Evolutionary conservation across 768 basidiomycete species (phyloP).

Genomic region (Gymnopilus dilepis): DNA sequence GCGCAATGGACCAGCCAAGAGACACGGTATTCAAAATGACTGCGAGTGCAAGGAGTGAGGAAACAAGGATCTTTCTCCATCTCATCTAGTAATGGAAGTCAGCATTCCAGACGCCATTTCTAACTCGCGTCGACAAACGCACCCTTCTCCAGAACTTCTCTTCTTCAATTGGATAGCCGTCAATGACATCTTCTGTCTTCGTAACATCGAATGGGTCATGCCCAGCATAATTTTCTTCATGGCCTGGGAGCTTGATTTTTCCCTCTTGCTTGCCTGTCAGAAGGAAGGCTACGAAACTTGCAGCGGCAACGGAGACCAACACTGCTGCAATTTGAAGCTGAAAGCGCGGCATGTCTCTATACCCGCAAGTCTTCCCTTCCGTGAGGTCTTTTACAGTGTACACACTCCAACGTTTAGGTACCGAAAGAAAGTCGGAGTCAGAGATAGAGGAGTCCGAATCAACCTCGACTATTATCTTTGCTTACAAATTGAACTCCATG

Average conservation of each 20-base stretch:
- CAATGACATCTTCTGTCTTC: conserved; percentile 61
- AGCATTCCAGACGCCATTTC: conserved; percentile 35
- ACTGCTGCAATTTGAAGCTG: conserved; percentile 59
- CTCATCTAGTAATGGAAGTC: conserved; percentile 50
- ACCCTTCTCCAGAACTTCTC: conserved; percentile 38
- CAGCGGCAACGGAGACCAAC: conserved; percentile 47
- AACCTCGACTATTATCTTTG: neutral
- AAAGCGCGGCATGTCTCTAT: conserved; percentile 56
- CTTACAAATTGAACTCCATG: neutral
- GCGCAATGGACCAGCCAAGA: conserved; percentile 58
- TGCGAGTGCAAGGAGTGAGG: conserved; percentile 49
- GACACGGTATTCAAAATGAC: conserved; percentile 56
- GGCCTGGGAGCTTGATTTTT: conserved; percentile 42
- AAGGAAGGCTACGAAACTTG: conserved; percentile 50
- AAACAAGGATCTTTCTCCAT: conserved; percentile 58
- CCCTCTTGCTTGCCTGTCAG: conserved; percentile 48
- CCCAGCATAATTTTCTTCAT: conserved; percentile 29
- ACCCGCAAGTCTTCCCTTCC: neutral
- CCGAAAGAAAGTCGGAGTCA: conserved; percentile 5
- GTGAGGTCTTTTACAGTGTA: neutral
- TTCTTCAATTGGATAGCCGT: conserved; percentile 38
- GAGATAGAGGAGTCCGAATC: neutral
- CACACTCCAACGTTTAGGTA: neutral
- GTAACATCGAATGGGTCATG: conserved; percentile 54
- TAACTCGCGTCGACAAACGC: conserved; percentile 33